Percentiles rank a stretch among this genome's conserved stretches.
Conservation (phyloP, 371 early-diverging fungal species). For the Amoeboaphelidium protococcarum region DNA sequence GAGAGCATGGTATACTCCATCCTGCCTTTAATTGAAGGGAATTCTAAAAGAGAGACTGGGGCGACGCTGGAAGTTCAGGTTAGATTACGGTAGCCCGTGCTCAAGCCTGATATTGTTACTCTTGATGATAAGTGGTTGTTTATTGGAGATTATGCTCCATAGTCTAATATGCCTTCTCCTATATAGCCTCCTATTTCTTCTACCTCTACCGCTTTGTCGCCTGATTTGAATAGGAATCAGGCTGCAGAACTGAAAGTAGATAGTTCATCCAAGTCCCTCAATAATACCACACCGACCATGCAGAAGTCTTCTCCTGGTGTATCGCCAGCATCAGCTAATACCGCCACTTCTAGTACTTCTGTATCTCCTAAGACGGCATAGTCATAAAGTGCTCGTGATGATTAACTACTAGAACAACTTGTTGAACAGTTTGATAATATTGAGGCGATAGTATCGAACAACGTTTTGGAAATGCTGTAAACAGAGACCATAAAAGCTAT, state of each 20-base stretch:
- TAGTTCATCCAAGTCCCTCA: no score
- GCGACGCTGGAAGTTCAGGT: slow-evolving; percentile 37
- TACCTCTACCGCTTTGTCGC: no score
- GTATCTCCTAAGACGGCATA: no score
- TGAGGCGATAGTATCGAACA: neutral
- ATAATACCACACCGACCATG: no score
- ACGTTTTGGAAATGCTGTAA: neutral
- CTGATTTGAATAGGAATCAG: no score
- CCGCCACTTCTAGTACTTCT: no score
- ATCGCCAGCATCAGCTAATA: no score
- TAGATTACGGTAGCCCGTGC: slow-evolving; percentile 31
- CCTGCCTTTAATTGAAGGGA: slow-evolving; percentile 27
- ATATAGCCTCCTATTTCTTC: neutral
- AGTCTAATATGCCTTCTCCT: neutral
- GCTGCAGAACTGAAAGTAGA: no score
- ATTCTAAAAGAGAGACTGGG: slow-evolving; percentile 30
- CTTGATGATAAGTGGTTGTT: neutral
- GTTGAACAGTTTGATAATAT: neutral
- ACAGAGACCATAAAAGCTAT: neutral
- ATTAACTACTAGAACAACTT: neutral
- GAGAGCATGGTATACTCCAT: slow-evolving; percentile 34
- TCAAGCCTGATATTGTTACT: slow-evolving; percentile 5
- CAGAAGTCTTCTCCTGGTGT: no score
- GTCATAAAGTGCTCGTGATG: neutral
- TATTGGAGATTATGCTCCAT: neutral